Conservation (phyloP, 805 yeast species). For the Wickerhamiella azymoides region DNA sequence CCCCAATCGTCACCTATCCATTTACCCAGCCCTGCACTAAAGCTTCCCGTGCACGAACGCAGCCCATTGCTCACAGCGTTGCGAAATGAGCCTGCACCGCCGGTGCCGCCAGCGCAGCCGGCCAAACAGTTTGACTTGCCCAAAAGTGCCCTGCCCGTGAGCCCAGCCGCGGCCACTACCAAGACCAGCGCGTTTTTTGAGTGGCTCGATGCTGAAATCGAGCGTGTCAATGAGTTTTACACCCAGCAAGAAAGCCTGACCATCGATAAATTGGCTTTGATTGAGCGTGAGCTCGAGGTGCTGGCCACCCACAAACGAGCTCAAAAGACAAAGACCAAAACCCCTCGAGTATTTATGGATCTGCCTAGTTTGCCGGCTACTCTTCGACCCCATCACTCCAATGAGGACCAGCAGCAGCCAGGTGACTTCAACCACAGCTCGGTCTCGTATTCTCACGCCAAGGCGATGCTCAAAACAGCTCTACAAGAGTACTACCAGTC, state of each 20-base stretch:
- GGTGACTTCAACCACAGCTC: slow-evolving; percentile 36
- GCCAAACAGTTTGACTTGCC: too few relatives aligned
- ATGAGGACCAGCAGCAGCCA: background rate
- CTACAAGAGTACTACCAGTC: slow-evolving; percentile 60
- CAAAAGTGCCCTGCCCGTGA: background rate
- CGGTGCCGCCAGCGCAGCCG: background rate
- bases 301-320: slow-evolving; percentile 41
- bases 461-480: slow-evolving; percentile 55
- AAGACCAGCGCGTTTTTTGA: slow-evolving; percentile 37
- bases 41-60: slow-evolving; percentile 8
- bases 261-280: slow-evolving; percentile 40
- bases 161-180: slow-evolving; percentile 11
- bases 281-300: slow-evolving; percentile 51
- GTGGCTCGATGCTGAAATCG: slow-evolving; percentile 55
- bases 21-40: slow-evolving; percentile 21
- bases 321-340: background rate
- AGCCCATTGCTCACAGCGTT: slow-evolving; percentile 11
- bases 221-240: slow-evolving; percentile 49
- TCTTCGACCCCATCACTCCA: background rate
- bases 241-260: slow-evolving; percentile 46
- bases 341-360: slow-evolving; percentile 5
- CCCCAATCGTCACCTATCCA: slow-evolving; percentile 5
- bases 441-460: slow-evolving; percentile 49
- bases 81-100: background rate
- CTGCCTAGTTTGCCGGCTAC: slow-evolving; percentile 8